Conservation (phyloP, 1,139 yeast genomes). For the Arxiozyma heterogenica region DNA sequence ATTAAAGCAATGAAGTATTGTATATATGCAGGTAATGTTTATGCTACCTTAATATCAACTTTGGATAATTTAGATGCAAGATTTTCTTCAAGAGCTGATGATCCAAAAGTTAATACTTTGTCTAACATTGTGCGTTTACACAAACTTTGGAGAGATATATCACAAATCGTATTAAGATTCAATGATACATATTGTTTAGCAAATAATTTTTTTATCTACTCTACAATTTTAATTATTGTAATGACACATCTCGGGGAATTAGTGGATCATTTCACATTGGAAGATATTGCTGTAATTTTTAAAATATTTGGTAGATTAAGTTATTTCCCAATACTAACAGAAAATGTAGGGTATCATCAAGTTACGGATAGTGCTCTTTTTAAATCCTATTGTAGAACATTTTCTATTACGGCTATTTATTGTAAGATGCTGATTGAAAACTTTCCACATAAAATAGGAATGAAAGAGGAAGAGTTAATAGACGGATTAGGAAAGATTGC, state of each 20-base stretch:
- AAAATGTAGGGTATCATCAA: conserved; percentile 7
- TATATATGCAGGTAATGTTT: conserved; percentile 12
- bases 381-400: conserved; percentile 12
- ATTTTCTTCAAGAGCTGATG: conserved; percentile 7
- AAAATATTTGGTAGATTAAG: conserved; percentile 14
- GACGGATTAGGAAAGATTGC: conserved; percentile 11
- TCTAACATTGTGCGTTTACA: neutral
- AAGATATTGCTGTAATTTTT: conserved; percentile 13
- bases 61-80: conserved; percentile 19
- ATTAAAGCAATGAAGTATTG: conserved; percentile 12
- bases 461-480: conserved; percentile 11
- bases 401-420: conserved; percentile 16
- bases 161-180: conserved; percentile 10
- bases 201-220: conserved; percentile 11
- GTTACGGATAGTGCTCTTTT: conserved; percentile 13
- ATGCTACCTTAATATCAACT: conserved; percentile 13
- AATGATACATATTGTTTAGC: conserved; percentile 15
- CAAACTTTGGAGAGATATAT: conserved; percentile 17
- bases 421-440: conserved; percentile 12
- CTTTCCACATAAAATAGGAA: conserved; percentile 2
- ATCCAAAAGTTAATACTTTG: neutral
- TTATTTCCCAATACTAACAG: conserved; percentile 6
- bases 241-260: conserved; percentile 11
- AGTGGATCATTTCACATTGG: conserved; percentile 7
- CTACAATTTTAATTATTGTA: conserved; percentile 13